These are phyloP conservation scores for Xylaria sp. DNA, from an alignment of 2,329 filamentous ascomycete species.

Conservation along the genomic window DNA sequence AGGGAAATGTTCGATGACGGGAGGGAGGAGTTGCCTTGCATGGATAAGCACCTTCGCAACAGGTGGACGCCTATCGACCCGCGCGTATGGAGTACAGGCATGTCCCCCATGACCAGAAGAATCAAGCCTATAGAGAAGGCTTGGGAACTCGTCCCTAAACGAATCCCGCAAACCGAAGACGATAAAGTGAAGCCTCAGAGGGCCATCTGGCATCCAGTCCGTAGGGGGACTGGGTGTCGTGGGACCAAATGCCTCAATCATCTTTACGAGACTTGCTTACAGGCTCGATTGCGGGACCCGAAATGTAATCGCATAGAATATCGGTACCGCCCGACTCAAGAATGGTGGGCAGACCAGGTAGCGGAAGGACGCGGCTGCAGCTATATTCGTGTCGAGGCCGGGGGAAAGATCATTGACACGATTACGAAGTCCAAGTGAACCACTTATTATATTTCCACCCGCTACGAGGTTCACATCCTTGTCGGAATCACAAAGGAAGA, in stretches of 20 bases:
- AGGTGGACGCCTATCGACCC: conserved; percentile 53
- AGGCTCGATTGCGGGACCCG: conserved; percentile 37
- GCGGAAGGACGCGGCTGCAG: conserved; percentile 61
- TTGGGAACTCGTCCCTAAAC: conserved; percentile 13
- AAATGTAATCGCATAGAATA: conserved; percentile 51
- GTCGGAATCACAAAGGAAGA: no score
- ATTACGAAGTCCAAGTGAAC: conserved; percentile 2
- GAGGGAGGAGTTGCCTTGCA: conserved; percentile 53
- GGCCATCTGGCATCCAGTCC: conserved; percentile 62
- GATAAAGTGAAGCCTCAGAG: conserved; percentile 47
- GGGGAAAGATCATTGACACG: conserved; percentile 52
- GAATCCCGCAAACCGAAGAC: conserved; percentile 42
- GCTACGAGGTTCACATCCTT: not conserved
- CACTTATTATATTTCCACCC: not conserved
- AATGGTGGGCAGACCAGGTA: conserved; percentile 64
- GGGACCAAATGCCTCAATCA: conserved; percentile 56
- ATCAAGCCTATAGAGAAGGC: conserved; percentile 7
- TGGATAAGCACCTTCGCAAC: conserved; percentile 42
- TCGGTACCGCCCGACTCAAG: conserved; percentile 58
- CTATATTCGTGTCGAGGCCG: conserved; percentile 60
- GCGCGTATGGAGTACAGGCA: conserved; percentile 37
- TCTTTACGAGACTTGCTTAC: conserved; percentile 55
- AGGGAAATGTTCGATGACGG: conserved; percentile 49
- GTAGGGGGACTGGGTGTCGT: conserved; percentile 40
- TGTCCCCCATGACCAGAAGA: conserved; percentile 22